phyloP scores from a whole-genome alignment of 2,329 filamentous ascomycete species.

The Lecanicillium sp. region DNA sequence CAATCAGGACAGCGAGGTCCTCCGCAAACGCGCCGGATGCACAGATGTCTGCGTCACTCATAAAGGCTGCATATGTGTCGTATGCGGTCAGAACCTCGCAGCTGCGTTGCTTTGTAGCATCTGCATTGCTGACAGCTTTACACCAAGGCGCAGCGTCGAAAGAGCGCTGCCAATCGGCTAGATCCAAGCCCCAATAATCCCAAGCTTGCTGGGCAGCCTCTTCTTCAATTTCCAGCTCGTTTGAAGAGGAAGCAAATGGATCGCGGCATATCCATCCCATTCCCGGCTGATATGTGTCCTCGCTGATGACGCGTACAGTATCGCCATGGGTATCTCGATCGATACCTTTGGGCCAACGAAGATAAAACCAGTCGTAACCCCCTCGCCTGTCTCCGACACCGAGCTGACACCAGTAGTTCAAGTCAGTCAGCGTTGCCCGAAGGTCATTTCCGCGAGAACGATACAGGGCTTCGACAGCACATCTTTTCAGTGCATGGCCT shows the following conservation, averaged over 20 bases:
- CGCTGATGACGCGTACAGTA: slow-evolving; percentile 69
- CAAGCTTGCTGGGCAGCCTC: slow-evolving; percentile 58
- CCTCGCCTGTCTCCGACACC: slow-evolving; percentile 82
- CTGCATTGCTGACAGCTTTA: slow-evolving; percentile 13
- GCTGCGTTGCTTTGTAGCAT: slow-evolving; percentile 15
- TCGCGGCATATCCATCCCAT: slow-evolving; percentile 74
- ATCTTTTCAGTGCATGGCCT: slow-evolving; percentile 67
- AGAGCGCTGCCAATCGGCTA: slow-evolving; percentile 46
- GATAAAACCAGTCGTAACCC: slow-evolving; percentile 83
- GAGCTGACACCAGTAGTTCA: slow-evolving; percentile 97
- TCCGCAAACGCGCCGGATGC: slow-evolving; percentile 38
- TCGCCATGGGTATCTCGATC: slow-evolving; percentile 62
- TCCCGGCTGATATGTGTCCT: slow-evolving; percentile 65
- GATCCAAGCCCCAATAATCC: slow-evolving; percentile 58
- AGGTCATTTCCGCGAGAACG: slow-evolving; percentile 62
- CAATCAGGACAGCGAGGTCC: slow-evolving; percentile 41
- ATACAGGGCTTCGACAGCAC: slow-evolving; percentile 63
- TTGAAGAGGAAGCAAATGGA: slow-evolving; percentile 28
- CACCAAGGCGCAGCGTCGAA: slow-evolving; percentile 31
- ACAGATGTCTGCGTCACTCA: slow-evolving; percentile 60
- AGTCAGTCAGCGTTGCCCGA: slow-evolving; percentile 70
- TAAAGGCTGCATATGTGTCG: slow-evolving; percentile 40
- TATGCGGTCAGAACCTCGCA: slow-evolving; percentile 38
- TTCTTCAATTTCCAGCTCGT: slow-evolving; percentile 40
- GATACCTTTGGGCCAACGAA: slow-evolving; percentile 63